Evolutionary conservation across 1,139 yeast species (phyloP), one percentile per base, ranked within the genome.

Genomic region (Geotrichum restrictum): DNA sequence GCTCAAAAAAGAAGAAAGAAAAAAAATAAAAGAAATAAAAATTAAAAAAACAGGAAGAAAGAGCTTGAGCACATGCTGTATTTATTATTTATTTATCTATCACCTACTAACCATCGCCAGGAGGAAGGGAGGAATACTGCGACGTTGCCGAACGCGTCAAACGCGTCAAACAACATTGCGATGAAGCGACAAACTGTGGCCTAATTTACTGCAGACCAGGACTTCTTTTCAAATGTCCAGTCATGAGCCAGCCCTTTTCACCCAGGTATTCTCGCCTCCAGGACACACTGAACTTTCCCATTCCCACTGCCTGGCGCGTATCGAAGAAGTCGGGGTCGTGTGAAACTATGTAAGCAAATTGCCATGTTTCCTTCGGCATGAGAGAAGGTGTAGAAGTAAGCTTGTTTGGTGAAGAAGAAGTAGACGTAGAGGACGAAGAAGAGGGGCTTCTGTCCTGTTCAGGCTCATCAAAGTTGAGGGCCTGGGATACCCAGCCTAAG

Each of bases 241-340:
- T 65, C 6, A 67, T 65, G 50, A 67, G 58, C 65, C 70, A 67
- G 1, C 73, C 73, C 52, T 62, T 59, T 45, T 67, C 68, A 1
- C 73, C 73, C 46, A 69, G 53, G 8, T 70, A 70, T 47, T 69
- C 71, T 21, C 73, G 60, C 1, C 71, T 59, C 73, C 73, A 70
- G 33, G 66, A 62, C 11, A 69, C 56, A 3, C 63, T 60, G 38
- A 69, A 56, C 45, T 60, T 59, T 34, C 61, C 58, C 40, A 57
- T 50, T 13, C 62, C 59, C 7, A 53, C 57, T 1, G 62, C 29
- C 47, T 55, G 43, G 57, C 64, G 18, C 49, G 57, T 18, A 45
- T 58, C 19, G 22, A 19, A 13, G 22, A 27, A 39, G 10, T 48
- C 54, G 14, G 49, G 48, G 36, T 54, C 56, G 22, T 51, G 54